Evolutionary conservation across 352 stramenopile genomes (phyloP).

Genomic region (Blastocystis sp.): DNA sequence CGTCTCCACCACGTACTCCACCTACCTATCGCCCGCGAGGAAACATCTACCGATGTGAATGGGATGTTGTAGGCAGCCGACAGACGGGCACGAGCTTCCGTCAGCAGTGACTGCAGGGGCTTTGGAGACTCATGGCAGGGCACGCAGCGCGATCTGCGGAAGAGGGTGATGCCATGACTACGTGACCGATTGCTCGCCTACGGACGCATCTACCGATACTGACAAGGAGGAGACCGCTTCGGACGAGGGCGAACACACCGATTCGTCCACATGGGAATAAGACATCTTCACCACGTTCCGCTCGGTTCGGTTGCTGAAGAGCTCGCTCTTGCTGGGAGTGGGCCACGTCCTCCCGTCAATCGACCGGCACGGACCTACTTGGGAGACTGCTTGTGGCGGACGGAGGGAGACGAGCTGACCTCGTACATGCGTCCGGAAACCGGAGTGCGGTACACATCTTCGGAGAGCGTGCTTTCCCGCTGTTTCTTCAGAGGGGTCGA

Average conservation of each 20-base stretch:
- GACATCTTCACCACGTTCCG: not conserved
- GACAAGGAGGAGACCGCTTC: not conserved
- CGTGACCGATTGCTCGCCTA: not conserved
- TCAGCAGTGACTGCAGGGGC: not conserved
- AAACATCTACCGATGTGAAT: conserved; percentile 3
- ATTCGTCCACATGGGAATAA: not conserved
- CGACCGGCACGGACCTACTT: not conserved
- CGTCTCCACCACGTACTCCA: conserved; percentile 15
- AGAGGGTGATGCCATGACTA: not conserved
- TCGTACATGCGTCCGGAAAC: not conserved
- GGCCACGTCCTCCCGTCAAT: not conserved
- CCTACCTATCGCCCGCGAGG: not conserved
- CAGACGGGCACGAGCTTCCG: not conserved
- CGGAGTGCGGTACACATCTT: not conserved
- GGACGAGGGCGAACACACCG: not conserved
- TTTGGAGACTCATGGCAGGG: not conserved
- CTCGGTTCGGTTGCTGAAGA: conserved; percentile 11
- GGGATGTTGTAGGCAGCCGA: not conserved
- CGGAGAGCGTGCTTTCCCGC: not conserved
- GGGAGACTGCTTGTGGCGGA: conserved; percentile 7
- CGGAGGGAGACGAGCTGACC: not conserved
- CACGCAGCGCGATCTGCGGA: not conserved
- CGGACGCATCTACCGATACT: not conserved
- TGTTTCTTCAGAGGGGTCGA: conserved; percentile 16
- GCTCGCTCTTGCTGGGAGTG: conserved; percentile 18